phyloP scores from a whole-genome alignment of 1,284 basidiomycete species.

The Sporisorium graminicola region DNA sequence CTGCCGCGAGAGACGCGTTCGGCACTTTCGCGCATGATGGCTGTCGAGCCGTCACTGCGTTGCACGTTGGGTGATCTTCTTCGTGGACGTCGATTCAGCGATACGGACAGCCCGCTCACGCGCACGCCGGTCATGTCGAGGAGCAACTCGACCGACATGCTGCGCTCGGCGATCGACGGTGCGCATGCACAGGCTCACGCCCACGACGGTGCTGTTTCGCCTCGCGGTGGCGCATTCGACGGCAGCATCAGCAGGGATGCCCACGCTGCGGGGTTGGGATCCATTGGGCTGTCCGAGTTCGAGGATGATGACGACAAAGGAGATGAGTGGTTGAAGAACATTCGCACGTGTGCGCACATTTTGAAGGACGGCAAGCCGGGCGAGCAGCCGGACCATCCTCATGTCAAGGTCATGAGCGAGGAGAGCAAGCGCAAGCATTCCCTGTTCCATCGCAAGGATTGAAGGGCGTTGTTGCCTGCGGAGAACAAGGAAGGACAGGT shows the following conservation, averaged over 20 bases:
- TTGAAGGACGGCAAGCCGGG: conserved; percentile 47
- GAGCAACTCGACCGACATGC: conserved; percentile 54
- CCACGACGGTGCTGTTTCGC: conserved; percentile 32
- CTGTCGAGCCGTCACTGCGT: conserved; percentile 86
- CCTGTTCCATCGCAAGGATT: conserved; percentile 63
- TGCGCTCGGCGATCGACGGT: conserved; percentile 45
- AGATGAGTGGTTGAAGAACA: conserved; percentile 70
- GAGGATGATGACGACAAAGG: conserved; percentile 70
- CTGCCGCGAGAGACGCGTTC: conserved; percentile 84
- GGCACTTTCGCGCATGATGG: conserved; percentile 92
- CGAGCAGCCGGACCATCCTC: conserved; percentile 64
- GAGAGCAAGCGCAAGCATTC: conserved; percentile 62
- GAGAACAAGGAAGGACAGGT: no score
- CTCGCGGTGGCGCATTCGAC: conserved; percentile 16
- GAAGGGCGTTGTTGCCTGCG: no score
- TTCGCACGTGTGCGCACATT: conserved; percentile 67
- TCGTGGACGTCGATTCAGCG: conserved; percentile 75
- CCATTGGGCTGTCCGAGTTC: conserved; percentile 56
- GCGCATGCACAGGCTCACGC: conserved; percentile 24
- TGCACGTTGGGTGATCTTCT: conserved; percentile 94
- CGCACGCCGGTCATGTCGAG: conserved; percentile 63
- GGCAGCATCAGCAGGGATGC: conserved; percentile 48
- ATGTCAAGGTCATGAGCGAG: conserved; percentile 59
- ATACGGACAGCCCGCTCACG: conserved; percentile 58
- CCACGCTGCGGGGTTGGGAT: conserved; percentile 45